Base-by-base conservation (phyloP, 1,139 yeast genomes). In the Diutina scorzettiae region DNA sequence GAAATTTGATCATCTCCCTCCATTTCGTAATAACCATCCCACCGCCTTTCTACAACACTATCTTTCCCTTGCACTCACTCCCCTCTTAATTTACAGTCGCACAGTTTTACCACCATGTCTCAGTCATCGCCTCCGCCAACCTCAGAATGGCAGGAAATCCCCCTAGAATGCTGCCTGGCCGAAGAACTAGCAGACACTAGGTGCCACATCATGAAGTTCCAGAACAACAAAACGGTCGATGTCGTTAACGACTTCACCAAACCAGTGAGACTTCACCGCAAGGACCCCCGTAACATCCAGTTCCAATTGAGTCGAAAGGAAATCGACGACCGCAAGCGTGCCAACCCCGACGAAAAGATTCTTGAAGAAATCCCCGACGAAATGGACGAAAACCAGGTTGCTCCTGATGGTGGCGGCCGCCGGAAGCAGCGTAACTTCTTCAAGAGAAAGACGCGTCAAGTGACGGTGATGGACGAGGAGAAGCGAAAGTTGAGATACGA, bases 321-420 rank as follows among this genome's bases (percentile, higher is more conserved):
- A 49, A 63, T 75, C 44, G 89, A 65, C 53, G 73, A 64, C 58
- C 73, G 68, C 59, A 76, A 65, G 44, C 70, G 71, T 49, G 82
- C 74, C 43, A 59, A 54, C 27, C 36, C 32, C n/a, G 45, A 47
- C 14, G 50, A 53, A 29, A 40, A 53, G 45, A 27, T 53, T 47
- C 39, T 50, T 50, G 47, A 55, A 53, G 42, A 43, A 43, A 49
- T 45, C 39, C 46, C 36, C 45, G 46, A 41, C 36, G 44, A 36
- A 54, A 54, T 9, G 55, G 83, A 78, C 49, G 61, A 78, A 66
- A 71, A 81, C 17, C 78, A 78, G 50, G 87, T 86, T 40, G 96
- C 96, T 0, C 96, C 96, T 1, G 95, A 86, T 59, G 96, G 95
- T 14, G 93, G 94, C 18, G 95, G 93, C 1, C 71, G 95, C 49